A percentile compares a stretch with the other conserved stretches of the same genome.
Conservation (phyloP, 2,329 filamentous ascomycete genomes). For the Teratosphaeria destructans region DNA sequence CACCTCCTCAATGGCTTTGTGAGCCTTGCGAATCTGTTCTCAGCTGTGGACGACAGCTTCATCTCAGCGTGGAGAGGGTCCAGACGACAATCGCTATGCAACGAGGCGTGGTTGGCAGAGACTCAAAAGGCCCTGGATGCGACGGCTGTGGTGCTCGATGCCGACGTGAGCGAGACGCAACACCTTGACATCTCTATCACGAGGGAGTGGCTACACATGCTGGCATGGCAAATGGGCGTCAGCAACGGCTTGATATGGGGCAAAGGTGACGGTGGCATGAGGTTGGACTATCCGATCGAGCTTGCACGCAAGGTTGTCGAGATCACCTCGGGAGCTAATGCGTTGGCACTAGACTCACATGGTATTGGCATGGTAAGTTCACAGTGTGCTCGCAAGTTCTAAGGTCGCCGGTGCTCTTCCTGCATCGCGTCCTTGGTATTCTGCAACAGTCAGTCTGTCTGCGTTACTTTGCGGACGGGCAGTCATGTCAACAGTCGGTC, state of each 20-base stretch:
- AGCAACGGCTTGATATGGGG: slow-evolving; percentile 27
- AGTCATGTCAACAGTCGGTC: too few species aligned
- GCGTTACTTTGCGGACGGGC: too few species aligned
- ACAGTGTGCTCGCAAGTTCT: background rate
- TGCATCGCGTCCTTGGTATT: background rate
- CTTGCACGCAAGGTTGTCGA: slow-evolving; percentile 24
- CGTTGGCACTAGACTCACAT: slow-evolving; percentile 23
- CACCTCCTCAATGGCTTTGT: slow-evolving; percentile 26
- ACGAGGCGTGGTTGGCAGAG: slow-evolving; percentile 24
- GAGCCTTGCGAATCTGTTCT: slow-evolving; percentile 26
- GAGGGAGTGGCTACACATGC: slow-evolving; percentile 26
- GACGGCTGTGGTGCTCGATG: slow-evolving; percentile 17
- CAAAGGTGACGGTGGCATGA: slow-evolving; percentile 24
- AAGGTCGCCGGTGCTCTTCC: too few species aligned
- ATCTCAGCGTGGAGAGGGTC: slow-evolving; percentile 26
- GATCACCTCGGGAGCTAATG: slow-evolving; percentile 20
- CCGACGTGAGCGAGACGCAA: slow-evolving; percentile 24
- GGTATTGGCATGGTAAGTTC: slow-evolving; percentile 27
- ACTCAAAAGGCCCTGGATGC: slow-evolving; percentile 26
- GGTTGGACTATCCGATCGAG: slow-evolving; percentile 28
- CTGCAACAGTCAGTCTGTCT: too few species aligned
- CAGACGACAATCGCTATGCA: slow-evolving; percentile 22
- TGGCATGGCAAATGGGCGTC: slow-evolving; percentile 30
- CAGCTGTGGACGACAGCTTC: slow-evolving; percentile 26
- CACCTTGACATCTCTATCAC: slow-evolving; percentile 25